Percentiles rank a stretch among this genome's conserved stretches.
Evolutionary conservation across 164 flowering plant genomes (phyloP).

Genomic region (Nelumbo lutea): DNA sequence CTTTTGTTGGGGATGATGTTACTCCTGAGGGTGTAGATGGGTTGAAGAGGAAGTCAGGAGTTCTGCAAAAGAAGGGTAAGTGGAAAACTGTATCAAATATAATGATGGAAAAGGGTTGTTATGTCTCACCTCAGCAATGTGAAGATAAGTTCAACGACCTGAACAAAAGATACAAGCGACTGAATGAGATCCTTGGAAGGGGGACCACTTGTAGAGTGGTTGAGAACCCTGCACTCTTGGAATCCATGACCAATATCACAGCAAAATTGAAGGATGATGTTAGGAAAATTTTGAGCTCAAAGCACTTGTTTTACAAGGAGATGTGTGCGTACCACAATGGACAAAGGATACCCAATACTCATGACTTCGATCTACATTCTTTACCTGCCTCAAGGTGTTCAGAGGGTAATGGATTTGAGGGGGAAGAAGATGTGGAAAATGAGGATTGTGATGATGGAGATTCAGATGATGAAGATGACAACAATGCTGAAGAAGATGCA

Average conservation of each 20-base stretch:
- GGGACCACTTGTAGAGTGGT: slow-evolving; percentile 57
- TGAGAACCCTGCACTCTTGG: slow-evolving; percentile 58
- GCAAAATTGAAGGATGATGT: slow-evolving; percentile 54
- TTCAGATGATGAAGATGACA: slow-evolving; percentile 23
- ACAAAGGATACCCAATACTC: slow-evolving; percentile 33
- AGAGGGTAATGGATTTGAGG: slow-evolving; percentile 27
- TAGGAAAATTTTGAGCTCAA: slow-evolving; percentile 57
- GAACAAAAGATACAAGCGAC: slow-evolving; percentile 61
- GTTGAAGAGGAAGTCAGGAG: slow-evolving; percentile 38
- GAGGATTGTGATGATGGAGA: slow-evolving; percentile 34
- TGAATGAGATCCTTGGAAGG: slow-evolving; percentile 63
- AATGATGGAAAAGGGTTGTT: slow-evolving; percentile 49
- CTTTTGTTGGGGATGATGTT: slow-evolving; percentile 57
- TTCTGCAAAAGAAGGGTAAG: slow-evolving; percentile 57
- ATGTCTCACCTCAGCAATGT: slow-evolving; percentile 74
- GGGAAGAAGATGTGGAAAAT: slow-evolving; percentile 32
- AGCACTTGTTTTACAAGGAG: slow-evolving; percentile 62
- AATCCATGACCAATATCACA: slow-evolving; percentile 47
- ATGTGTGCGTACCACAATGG: slow-evolving; percentile 74
- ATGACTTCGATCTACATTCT: slow-evolving; percentile 40
- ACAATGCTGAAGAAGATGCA: slow-evolving; percentile 16
- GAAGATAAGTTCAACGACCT: slow-evolving; percentile 72
- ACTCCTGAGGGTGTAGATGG: slow-evolving; percentile 30
- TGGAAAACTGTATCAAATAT: slow-evolving; percentile 60
- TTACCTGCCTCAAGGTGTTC: slow-evolving; percentile 18